Base-by-base conservation (phyloP, 805 yeast genomes). In the Candida vaughaniae region DNA sequence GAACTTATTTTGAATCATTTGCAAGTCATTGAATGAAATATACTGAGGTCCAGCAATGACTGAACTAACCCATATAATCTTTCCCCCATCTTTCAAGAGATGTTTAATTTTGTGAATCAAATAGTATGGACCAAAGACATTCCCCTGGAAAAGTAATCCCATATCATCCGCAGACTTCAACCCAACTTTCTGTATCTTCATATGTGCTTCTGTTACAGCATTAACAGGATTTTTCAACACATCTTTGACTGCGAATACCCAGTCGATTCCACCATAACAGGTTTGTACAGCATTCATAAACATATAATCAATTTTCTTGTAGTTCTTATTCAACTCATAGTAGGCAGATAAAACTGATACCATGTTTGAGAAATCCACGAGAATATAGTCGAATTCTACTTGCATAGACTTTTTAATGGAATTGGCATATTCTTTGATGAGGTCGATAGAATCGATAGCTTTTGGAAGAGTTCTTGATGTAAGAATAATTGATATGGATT, bases 101-200 rank as follows among this genome's bases (percentile, higher is more conserved):
- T 77, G 77, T 26, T 69, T 58, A 15, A 91, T 62, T 45, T 76
- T 80, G 48, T 84, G 85, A 36, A 90, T 71, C 36, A 93, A 64
- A 58, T 81, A 93, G 64, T 85, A 90, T 2, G 98, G 98, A 0
- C 95, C 96, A 63, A 93, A 87, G n/a, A 91, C 96, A 55, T 93
- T 93, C 4, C 93, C 95, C 61, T 93, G 95, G 66, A 91, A 93
- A 3, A 89, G 88, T 20, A 85, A 64, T 1, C 98, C 97, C 69
- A 91, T 49, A 0, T 78, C 89, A 60, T 93, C 99, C 14, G 53
- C 57, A 1, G 95, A 78, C 52, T 75, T 78, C 17, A 82, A 80
- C 3, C 97, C 96, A 12, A 77, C 71, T 39, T 75, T 71, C 67
- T 93, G 98, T 25, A 84, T 73, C 60, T 91, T 89, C 63, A 85